These are phyloP conservation scores for Crassisporium funariophilum DNA, from an alignment of 768 basidiomycete genomes.

Conservation along the genomic window DNA sequence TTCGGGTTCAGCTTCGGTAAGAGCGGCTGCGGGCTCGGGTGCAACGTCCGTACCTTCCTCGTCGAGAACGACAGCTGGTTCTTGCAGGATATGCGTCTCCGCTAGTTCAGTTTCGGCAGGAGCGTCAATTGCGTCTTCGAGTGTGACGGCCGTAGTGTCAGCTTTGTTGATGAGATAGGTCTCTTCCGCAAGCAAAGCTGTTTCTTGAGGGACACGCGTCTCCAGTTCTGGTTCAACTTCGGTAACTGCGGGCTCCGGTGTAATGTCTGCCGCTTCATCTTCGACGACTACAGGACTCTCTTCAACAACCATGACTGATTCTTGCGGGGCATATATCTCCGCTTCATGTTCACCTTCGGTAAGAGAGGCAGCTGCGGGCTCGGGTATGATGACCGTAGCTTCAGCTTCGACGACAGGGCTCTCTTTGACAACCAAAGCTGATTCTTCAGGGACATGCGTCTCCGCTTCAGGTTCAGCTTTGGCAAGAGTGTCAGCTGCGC, in stretches of 20 bases:
- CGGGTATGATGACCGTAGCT: not conserved
- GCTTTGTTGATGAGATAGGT: not conserved
- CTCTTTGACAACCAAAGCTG: not conserved
- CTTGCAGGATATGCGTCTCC: not conserved
- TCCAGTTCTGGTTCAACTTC: constrained; percentile 9
- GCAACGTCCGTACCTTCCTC: no score
- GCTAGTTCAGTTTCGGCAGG: not conserved
- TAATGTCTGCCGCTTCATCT: not conserved
- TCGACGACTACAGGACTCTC: constrained; percentile 5
- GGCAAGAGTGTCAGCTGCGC: not conserved
- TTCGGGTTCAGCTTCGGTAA: no score
- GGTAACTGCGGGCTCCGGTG: not conserved
- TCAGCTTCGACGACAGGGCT: constrained; percentile 7
- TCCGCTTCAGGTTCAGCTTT: not conserved
- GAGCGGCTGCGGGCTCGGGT: no score
- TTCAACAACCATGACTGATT: not conserved
- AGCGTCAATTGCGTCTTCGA: not conserved
- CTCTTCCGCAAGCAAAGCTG: not conserved
- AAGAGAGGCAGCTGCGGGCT: not conserved
- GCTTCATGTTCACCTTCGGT: constrained; percentile 9
- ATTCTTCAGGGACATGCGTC: not conserved
- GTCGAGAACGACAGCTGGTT: not conserved
- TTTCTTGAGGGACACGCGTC: not conserved
- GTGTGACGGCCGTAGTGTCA: not conserved
- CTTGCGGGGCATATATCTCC: not conserved